Base-by-base conservation (phyloP, 805 yeast species). In the Ascoidea asiatica region DNA sequence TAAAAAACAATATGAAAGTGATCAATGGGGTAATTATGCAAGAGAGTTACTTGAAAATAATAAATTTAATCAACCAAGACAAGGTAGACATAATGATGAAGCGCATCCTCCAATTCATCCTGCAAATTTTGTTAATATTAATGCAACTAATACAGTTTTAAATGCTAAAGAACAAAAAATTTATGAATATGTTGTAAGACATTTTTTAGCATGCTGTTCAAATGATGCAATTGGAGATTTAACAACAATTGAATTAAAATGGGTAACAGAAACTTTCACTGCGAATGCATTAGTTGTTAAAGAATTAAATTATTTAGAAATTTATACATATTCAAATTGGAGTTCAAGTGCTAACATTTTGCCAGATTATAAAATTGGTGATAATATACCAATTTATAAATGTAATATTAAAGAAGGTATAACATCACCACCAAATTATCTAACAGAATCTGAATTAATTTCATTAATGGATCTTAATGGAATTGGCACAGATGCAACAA, bases 51-150 rank as follows among this genome's bases (percentile, higher is more conserved):
- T 73, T 5, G 60, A 61, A 46, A 43, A 60, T 2, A 70, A 69
- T 33, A 70, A 69, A 37, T 83, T 72, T 54, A 55, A 68, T n/a
- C 55, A 55, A 4, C 98, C 99, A 0, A 64, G 97, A 43, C 69
- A 69, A 37, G 99, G 99, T 4, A 70, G 66, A 11, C 80, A 85
- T 56, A 84, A 88, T 56, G 99, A 92, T 63, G 79, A 87, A 56
- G 97, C 98, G 20, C 99, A 92, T 72, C 97, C 98, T 4, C 97
- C 99, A 0, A 92, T 92, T 46, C 97, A 92, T 60, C 99, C 99
- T 0, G 77, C 86, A 29, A 29, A 29, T 15, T 29, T 11, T 29
- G 15, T 29, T 29, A 29, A 15, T 8, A 65, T 63, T 46, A 73
- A 65, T 51, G 69, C 55, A 23, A 66, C 61, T 41, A 58, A 54